phyloP scores from a whole-genome alignment of 768 basidiomycete genomes.

The Suillus luteus region DNA sequence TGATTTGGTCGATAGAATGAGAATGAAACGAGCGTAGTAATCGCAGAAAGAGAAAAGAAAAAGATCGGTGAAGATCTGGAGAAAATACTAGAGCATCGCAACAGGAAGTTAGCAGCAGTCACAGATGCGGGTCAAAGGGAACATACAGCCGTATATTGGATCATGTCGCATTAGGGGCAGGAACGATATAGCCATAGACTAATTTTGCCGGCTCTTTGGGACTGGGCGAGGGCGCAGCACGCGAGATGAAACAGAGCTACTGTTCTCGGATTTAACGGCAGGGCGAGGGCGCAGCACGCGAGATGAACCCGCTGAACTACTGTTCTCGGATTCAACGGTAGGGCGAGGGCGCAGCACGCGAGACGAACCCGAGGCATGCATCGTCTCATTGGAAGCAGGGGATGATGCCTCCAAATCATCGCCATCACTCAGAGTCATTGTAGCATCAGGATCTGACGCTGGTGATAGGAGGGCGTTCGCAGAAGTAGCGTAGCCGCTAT shows the following conservation, averaged over 20 bases:
- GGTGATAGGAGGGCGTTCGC: too few relatives aligned
- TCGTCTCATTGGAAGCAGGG: too few relatives aligned
- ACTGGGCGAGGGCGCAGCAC: not conserved
- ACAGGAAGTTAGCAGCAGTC: not conserved
- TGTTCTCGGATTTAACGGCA: too few relatives aligned
- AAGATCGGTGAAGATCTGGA: too few relatives aligned
- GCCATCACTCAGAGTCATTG: too few relatives aligned
- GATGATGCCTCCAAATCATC: not conserved
- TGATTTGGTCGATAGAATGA: not conserved
- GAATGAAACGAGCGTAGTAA: not conserved
- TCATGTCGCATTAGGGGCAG: not conserved
- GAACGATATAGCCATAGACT: not conserved
- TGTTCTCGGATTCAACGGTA: not conserved
- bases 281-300: not conserved
- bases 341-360: too few relatives aligned
- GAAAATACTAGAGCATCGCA: not conserved
- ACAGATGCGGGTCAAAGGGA: not conserved
- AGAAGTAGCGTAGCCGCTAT: not conserved
- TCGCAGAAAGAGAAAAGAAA: not conserved
- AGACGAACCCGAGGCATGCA: not conserved
- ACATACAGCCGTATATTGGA: not conserved
- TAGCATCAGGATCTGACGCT: not conserved
- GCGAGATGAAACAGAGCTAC: too few relatives aligned
- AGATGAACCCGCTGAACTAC: not conserved
- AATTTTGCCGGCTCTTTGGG: too few relatives aligned